Base-by-base conservation (phyloP, 2,329 filamentous ascomycete genomes). In the Pseudogymnoascus pannorum region DNA sequence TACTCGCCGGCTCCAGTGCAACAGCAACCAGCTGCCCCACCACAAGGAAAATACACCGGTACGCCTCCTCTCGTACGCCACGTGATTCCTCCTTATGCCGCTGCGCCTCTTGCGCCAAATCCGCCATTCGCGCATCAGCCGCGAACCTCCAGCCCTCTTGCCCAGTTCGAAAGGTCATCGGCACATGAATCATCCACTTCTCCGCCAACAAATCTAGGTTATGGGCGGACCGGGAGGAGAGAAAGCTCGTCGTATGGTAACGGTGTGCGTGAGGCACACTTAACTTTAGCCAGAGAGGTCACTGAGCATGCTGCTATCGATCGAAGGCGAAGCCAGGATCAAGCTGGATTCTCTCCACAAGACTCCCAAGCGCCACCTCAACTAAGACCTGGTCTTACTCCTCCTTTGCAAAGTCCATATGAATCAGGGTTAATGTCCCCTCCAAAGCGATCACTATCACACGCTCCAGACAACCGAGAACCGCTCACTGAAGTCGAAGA, bases 141-240 rank as follows among this genome's bases (percentile, higher is more conserved):
- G 7, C 77, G 85, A 64, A 87, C 85, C 1, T 87, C 85, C 1
- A 88, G 85, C 65, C 85, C 85, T 0, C 72, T 87, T 62, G 85
- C 85, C 5, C 83, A 87, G 66, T 87, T 85, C 62, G 85, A 87
- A 69, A 76, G 78, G 59, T 59, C 38, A 66, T 58, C 67, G 63
- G 68, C 72, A 26, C 60, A 44, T 20, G 62, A 68, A 16, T 60
- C 64, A 31, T 60, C 66, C 48, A 11, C 48, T 16, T 54, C 26
- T 16, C 48, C 48, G 9, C 48, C 48, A 4, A 26, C 26, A 54
- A 54, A 33, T 20, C 29, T 54, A 7, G 48, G 48, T 11, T 54
- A 54, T 33, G 48, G 48, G 26, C 48, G 48, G 29, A 33, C n/a
- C 26, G 48, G 26, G 26, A 31, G 48, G 31, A 54, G 48, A 31